phyloP scores from a whole-genome alignment of 306 rosid genomes.

The Hippophae rhamnoides region DNA sequence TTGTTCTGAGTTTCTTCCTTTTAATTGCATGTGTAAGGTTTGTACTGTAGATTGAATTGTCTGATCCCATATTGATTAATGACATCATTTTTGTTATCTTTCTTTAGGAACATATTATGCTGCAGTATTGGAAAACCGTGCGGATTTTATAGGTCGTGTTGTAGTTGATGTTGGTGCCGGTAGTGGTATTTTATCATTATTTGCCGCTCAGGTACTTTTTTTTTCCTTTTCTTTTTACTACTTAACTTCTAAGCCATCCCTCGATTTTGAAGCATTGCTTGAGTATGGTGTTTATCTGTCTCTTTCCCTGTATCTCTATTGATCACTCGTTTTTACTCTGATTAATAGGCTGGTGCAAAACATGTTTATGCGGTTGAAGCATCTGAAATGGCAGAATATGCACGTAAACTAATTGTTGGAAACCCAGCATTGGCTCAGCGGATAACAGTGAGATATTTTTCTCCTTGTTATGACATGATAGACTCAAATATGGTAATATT shows the following conservation, averaged over 20 bases:
- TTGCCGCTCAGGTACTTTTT: slow-evolving; percentile 90
- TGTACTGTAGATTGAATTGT: slow-evolving; percentile 1
- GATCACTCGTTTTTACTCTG: background rate
- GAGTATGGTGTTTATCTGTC: background rate
- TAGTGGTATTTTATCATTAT: slow-evolving; percentile 87
- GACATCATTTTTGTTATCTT: slow-evolving; percentile 13
- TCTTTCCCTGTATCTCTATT: background rate
- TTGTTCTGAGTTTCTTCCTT: background rate
- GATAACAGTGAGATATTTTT: slow-evolving; percentile 58
- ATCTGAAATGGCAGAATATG: slow-evolving; percentile 98
- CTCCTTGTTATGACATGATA: background rate
- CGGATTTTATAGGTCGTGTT: slow-evolving; percentile 74
- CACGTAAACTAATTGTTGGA: slow-evolving; percentile 72
- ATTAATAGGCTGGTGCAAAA: slow-evolving; percentile 86
- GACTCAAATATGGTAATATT: background rate
- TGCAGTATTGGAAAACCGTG: slow-evolving; percentile 83
- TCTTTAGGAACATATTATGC: slow-evolving; percentile 77
- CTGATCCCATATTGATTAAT: background rate
- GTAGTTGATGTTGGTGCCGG: slow-evolving; percentile 99
- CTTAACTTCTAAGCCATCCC: background rate
- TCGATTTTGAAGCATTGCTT: background rate
- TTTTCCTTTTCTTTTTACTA: slow-evolving; percentile 4
- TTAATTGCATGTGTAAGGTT: background rate
- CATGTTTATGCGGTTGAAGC: slow-evolving; percentile 99
- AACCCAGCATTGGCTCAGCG: slow-evolving; percentile 68